phyloP scores from a whole-genome alignment of 2,329 filamentous ascomycete species.

The Chrysosporium keratinophilum region DNA sequence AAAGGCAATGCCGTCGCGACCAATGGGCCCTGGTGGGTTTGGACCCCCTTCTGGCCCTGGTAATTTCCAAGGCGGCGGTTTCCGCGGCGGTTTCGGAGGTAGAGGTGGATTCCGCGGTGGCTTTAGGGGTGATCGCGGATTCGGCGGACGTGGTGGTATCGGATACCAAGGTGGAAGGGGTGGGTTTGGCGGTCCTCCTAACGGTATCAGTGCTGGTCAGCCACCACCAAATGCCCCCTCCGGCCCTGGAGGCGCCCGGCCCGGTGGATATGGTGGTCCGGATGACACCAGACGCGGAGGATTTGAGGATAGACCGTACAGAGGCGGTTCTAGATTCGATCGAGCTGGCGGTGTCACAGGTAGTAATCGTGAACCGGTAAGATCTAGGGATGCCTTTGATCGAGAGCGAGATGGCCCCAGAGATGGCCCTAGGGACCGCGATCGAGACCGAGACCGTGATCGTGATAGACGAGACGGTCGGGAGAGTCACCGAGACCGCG shows the following conservation, averaged over 20 bases:
- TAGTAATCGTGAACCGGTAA: constrained; percentile 76
- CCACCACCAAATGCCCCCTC: constrained; percentile 42
- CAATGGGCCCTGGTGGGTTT: constrained; percentile 53
- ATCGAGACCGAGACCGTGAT: constrained; percentile 38
- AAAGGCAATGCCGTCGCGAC: constrained; percentile 62
- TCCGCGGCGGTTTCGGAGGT: constrained; percentile 45
- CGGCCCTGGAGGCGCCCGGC: constrained; percentile 47
- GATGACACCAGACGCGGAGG: constrained; percentile 40
- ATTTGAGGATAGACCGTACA: constrained; percentile 49
- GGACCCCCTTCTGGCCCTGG: constrained; percentile 47
- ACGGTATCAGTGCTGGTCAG: constrained; percentile 26
- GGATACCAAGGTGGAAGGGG: constrained; percentile 50
- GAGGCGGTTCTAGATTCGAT: constrained; percentile 40
- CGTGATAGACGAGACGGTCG: constrained; percentile 39
- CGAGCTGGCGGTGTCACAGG: constrained; percentile 48
- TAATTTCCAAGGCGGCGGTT: constrained; percentile 45
- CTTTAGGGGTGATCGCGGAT: constrained; percentile 44
- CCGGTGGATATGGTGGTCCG: constrained; percentile 40
- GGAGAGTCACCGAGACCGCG: constrained; percentile 30
- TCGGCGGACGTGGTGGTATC: constrained; percentile 42
- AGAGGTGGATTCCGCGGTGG: constrained; percentile 45
- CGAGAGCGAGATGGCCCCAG: constrained; percentile 42
- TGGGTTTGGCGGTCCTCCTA: constrained; percentile 34
- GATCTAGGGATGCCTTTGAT: constrained; percentile 52
- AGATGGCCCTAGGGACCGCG: constrained; percentile 49